Base-by-base conservation (phyloP, 495 filamentous ascomycete genomes). In the Astrothelium macrocarpum region DNA sequence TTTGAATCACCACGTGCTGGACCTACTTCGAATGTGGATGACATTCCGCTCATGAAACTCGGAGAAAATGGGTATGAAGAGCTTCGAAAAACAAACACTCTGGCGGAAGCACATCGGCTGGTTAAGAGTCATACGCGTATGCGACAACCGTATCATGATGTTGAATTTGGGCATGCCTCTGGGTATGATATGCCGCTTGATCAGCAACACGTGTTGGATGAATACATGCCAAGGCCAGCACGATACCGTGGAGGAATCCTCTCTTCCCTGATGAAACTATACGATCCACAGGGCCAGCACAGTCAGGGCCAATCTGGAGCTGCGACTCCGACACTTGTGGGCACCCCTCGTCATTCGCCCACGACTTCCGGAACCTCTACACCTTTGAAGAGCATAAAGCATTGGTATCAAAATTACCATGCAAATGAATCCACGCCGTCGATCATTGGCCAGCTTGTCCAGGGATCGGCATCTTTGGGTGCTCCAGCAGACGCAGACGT, bases 171-270 rank as follows among this genome's bases (percentile, higher is more conserved):
- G 14, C 63, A 79, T 32, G 75, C 76, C 14, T 88, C 87, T 31
- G 85, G 84, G 29, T 79, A 80, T 59, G 73, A 75, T 12, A 90
- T 85, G 10, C 85, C 86, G 14, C 74, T 79, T 9, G 82, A 84
- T 42, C 85, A 87, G 46, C 74, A 79, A 58, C 78, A 83, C 31
- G 78, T 81, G 18, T 75, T 80, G 60, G 83, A 89, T 61, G 79
- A 81, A 53, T 91, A 90, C 67, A 79, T 89, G 5, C 84, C 86
- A 45, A 79, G 79, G 16, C 91, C 90, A 2, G 71, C 80, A 7
- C 81, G 87, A 59, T 94, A 89, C 71, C 87, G 85, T 53, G 84
- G 85, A 42, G 90, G 92, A 32, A 82, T 95, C 53, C 78, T 97
- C 9, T 85, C 86, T 4, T 88, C 84, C 9, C 76, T 97, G 1